phyloP scores from a whole-genome alignment of 306 rosid species.

The Citrullus colocynthis region DNA sequence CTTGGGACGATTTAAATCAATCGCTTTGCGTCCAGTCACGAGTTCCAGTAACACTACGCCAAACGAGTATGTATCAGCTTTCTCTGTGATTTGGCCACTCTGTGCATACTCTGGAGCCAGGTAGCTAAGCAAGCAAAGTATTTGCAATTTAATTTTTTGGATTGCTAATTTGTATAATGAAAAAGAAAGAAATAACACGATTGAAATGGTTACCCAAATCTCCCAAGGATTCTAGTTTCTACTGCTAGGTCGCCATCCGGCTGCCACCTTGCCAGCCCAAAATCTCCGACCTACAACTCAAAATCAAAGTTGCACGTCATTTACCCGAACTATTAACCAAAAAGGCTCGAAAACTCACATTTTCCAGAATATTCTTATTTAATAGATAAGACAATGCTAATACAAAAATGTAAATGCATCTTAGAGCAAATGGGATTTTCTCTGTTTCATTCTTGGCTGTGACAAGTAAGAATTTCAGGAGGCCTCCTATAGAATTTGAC shows the following conservation, averaged over 20 bases:
- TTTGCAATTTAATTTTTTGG: neutral
- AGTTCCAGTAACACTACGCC: slow-evolving; percentile 86
- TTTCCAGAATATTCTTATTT: neutral
- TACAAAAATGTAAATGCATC: neutral
- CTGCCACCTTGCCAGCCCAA: slow-evolving; percentile 98
- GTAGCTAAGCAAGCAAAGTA: slow-evolving; percentile 36
- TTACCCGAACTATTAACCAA: neutral
- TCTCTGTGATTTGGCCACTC: slow-evolving; percentile 94
- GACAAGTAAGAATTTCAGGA: neutral
- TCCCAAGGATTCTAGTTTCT: slow-evolving; percentile 89
- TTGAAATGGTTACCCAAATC: slow-evolving; percentile 53
- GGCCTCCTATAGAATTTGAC: neutral
- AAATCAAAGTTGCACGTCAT: neutral
- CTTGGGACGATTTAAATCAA: slow-evolving; percentile 64
- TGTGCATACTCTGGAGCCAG: slow-evolving; percentile 96
- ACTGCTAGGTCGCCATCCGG: slow-evolving; percentile 87
- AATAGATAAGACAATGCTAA: neutral
- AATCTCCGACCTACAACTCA: slow-evolving; percentile 89
- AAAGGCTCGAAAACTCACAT: neutral
- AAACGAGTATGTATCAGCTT: slow-evolving; percentile 90
- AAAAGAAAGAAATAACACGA: neutral
- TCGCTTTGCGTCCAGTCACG: slow-evolving; percentile 81
- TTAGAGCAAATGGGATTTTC: neutral
- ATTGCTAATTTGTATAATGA: neutral
- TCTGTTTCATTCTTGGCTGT: neutral